These are phyloP conservation scores for Dactylellina sp. DNA, from an alignment of 2,329 filamentous ascomycete species.

Conservation along the genomic window DNA sequence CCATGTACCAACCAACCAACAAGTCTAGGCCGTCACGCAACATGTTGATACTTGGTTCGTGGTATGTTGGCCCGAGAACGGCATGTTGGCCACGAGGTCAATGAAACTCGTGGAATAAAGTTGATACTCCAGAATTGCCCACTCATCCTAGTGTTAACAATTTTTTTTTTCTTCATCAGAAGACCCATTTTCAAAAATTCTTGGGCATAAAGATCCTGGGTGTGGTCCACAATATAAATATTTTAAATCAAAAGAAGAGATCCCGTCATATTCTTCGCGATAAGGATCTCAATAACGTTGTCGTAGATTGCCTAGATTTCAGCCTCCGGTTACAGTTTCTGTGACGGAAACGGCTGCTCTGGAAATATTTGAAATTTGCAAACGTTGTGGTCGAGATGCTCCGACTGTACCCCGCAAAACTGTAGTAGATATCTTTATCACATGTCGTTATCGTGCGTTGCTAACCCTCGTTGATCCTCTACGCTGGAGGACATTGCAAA, in stretches of 20 bases:
- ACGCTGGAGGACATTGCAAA: background rate
- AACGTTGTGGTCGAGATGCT: slow-evolving; percentile 3
- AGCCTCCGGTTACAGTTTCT: background rate
- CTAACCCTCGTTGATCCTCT: background rate
- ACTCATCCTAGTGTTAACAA: too few species aligned
- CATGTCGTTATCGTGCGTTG: background rate
- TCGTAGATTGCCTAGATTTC: background rate
- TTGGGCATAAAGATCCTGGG: too few species aligned
- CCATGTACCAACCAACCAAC: slow-evolving; percentile 46
- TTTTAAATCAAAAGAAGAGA: slow-evolving; percentile 2
- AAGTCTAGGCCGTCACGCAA: slow-evolving; percentile 27
- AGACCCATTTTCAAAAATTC: too few species aligned
- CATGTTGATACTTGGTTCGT: slow-evolving; percentile 10
- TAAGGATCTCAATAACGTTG: slow-evolving; percentile 20
- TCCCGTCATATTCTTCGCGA: background rate
- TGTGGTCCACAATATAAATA: slow-evolving; percentile 4
- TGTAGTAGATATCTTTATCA: background rate
- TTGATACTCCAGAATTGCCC: too few species aligned
- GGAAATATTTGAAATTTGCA: slow-evolving; percentile 8
- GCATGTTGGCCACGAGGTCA: slow-evolving; percentile 32
- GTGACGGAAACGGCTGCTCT: background rate
- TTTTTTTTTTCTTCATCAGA: too few species aligned
- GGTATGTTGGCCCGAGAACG: background rate
- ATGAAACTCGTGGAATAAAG: slow-evolving; percentile 11
- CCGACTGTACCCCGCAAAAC: background rate